phyloP scores from a whole-genome alignment of 495 filamentous ascomycete species.

The Aspergillus nanangensis region DNA sequence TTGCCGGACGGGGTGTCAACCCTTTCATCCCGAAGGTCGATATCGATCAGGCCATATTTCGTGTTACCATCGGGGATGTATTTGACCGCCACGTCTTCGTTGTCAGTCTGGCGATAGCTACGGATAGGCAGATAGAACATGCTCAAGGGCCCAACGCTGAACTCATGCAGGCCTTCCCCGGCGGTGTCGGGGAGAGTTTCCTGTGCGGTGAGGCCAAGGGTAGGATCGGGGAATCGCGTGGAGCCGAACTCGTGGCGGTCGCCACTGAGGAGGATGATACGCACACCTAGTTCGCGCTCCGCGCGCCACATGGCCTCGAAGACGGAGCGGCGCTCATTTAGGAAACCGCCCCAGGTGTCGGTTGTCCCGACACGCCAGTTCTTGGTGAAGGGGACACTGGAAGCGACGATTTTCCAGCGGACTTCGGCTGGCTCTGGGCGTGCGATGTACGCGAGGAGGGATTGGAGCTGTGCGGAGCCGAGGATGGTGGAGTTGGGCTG shows the following conservation, averaged over 20 bases:
- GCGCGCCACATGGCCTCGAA: slow-evolving; percentile 90
- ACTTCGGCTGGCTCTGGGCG: slow-evolving; percentile 67
- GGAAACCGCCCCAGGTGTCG: slow-evolving; percentile 92
- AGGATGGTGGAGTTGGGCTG: slow-evolving; percentile 77
- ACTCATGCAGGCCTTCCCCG: slow-evolving; percentile 69
- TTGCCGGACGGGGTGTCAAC: slow-evolving; percentile 37
- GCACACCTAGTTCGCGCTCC: slow-evolving; percentile 58
- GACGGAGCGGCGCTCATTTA: slow-evolving; percentile 70
- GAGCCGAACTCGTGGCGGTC: slow-evolving; percentile 95
- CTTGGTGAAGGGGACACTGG: slow-evolving; percentile 89
- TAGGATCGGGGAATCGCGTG: slow-evolving; percentile 77
- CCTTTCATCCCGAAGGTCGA: slow-evolving; percentile 57
- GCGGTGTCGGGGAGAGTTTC: slow-evolving; percentile 24
- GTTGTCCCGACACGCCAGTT: slow-evolving; percentile 82
- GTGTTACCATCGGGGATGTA: slow-evolving; percentile 83
- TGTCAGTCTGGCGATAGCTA: slow-evolving; percentile 73
- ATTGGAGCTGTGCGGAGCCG: slow-evolving; percentile 69
- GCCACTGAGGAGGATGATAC: slow-evolving; percentile 81
- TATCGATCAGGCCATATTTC: slow-evolving; percentile 88
- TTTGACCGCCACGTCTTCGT: slow-evolving; percentile 76
- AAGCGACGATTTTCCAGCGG: slow-evolving; percentile 88
- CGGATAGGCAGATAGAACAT: slow-evolving; percentile 91
- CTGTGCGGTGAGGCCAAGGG: slow-evolving; percentile 15
- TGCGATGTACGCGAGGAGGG: slow-evolving; percentile 72
- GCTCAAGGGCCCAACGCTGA: slow-evolving; percentile 79